Percentiles rank a stretch among this genome's conserved stretches.
These are phyloP conservation scores for Aphanomyces invadans DNA, from an alignment of 352 stramenopile genomes.

Conservation along the genomic window DNA sequence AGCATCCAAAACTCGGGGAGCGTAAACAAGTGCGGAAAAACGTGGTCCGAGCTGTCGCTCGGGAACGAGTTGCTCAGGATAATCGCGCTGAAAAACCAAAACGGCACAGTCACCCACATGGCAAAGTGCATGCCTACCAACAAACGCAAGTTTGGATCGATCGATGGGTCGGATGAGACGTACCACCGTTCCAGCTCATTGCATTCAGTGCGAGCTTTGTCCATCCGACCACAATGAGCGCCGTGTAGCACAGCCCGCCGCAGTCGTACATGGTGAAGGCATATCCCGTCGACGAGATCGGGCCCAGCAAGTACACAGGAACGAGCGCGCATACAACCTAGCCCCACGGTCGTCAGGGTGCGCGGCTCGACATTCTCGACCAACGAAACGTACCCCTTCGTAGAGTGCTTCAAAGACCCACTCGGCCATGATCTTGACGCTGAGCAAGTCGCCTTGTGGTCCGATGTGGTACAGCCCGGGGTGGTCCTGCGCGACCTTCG, in stretches of 20 bases:
- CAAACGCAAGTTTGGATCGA: too few relatives aligned
- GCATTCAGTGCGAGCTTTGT: constrained; percentile 77
- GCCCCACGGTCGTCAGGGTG: too few relatives aligned
- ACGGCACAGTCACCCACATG: constrained; percentile 54
- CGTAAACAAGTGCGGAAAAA: constrained; percentile 70
- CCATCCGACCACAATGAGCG: constrained; percentile 73
- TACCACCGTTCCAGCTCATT: constrained; percentile 71
- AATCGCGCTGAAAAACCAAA: constrained; percentile 65
- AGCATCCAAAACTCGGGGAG: constrained; percentile 70
- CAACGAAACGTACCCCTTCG: constrained; percentile 35
- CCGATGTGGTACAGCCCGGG: constrained; percentile 75
- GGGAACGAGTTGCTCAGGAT: constrained; percentile 56
- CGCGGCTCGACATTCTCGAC: too few relatives aligned
- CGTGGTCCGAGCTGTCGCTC: constrained; percentile 49
- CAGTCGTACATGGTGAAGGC: constrained; percentile 60
- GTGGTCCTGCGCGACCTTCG: constrained; percentile 59
- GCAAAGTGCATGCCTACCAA: constrained; percentile 29
- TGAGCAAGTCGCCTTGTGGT: constrained; percentile 75
- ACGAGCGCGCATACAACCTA: constrained; percentile 53
- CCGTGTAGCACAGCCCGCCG: constrained; percentile 67
- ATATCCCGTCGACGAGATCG: constrained; percentile 52
- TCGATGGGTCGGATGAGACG: too few relatives aligned
- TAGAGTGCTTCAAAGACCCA: constrained; percentile 79
- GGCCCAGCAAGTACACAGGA: constrained; percentile 47
- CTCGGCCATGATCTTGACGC: constrained; percentile 58